A percentile compares a stretch with the other conserved stretches of the same genome.
Conservation (phyloP, 2,329 filamentous ascomycete species). For the Colletotrichum sp. region DNA sequence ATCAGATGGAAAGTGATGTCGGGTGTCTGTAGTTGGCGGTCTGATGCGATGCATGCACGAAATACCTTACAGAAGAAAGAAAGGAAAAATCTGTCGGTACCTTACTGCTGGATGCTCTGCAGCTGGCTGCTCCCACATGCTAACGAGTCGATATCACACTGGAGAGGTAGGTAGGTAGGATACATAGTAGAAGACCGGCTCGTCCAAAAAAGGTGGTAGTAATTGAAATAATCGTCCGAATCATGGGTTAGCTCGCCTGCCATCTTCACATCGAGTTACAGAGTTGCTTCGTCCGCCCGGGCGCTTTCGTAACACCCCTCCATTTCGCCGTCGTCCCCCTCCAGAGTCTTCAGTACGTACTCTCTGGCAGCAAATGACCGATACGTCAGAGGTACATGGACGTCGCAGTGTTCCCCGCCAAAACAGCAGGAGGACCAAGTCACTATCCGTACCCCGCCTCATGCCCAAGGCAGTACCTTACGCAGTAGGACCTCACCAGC, state of each 20-base stretch:
- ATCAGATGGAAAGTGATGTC: neutral
- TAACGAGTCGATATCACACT: neutral
- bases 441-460: neutral
- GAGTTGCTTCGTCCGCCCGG: slow-evolving; percentile 9
- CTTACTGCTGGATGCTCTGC: neutral
- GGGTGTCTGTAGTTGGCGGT: neutral
- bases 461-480: neutral
- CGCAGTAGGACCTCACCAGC: no score
- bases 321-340: slow-evolving; percentile 2
- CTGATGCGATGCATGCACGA: neutral
- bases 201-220: neutral
- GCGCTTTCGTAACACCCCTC: slow-evolving; percentile 15
- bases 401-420: neutral
- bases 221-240: neutral
- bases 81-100: neutral
- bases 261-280: slow-evolving; percentile 17
- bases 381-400: neutral
- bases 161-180: neutral
- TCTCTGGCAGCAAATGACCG: neutral
- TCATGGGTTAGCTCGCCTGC: slow-evolving; percentile 4
- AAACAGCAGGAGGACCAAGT: neutral
- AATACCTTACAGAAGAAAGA: neutral
- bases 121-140: neutral
- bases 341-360: neutral
- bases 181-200: neutral